Evolutionary conservation across 306 rosid species (phyloP).

Genomic region (Citrullus colocynthis): DNA sequence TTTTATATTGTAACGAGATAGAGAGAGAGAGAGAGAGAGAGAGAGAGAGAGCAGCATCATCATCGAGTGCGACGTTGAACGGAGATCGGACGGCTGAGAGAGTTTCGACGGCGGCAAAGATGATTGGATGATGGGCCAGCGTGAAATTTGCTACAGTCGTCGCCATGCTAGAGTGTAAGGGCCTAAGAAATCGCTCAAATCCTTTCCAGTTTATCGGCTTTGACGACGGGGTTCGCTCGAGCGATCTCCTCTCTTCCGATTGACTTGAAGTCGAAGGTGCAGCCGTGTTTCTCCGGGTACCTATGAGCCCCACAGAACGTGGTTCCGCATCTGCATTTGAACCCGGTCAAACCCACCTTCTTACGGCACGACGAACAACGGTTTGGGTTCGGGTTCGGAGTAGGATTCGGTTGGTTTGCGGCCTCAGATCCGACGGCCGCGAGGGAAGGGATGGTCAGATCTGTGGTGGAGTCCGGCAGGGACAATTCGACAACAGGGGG

Average conservation of each 20-base stretch:
- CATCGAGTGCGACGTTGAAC: not conserved
- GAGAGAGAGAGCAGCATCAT: not conserved
- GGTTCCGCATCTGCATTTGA: conserved; percentile 65
- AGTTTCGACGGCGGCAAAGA: not conserved
- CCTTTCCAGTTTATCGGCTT: conserved; percentile 58
- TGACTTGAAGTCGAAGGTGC: conserved; percentile 66
- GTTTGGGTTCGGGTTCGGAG: conserved; percentile 29
- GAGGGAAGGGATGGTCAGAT: not conserved
- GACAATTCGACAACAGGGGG: conserved; percentile 13
- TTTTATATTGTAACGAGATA: not conserved
- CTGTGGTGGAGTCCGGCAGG: conserved; percentile 10
- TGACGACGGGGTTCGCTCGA: conserved; percentile 64
- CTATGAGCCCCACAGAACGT: conserved; percentile 82
- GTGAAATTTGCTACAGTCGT: not conserved
- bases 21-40: too few relatives aligned
- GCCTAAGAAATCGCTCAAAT: conserved; percentile 24
- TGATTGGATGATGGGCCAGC: not conserved
- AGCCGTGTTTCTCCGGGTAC: conserved; percentile 83
- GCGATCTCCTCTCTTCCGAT: conserved; percentile 81
- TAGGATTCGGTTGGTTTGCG: conserved; percentile 23
- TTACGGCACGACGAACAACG: conserved; percentile 64
- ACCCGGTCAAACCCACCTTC: conserved; percentile 78
- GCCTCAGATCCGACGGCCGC: not conserved
- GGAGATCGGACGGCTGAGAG: not conserved
- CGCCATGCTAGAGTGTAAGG: not conserved